Conservation (phyloP, 2,329 filamentous ascomycete species). For the Claviceps citrina region DNA sequence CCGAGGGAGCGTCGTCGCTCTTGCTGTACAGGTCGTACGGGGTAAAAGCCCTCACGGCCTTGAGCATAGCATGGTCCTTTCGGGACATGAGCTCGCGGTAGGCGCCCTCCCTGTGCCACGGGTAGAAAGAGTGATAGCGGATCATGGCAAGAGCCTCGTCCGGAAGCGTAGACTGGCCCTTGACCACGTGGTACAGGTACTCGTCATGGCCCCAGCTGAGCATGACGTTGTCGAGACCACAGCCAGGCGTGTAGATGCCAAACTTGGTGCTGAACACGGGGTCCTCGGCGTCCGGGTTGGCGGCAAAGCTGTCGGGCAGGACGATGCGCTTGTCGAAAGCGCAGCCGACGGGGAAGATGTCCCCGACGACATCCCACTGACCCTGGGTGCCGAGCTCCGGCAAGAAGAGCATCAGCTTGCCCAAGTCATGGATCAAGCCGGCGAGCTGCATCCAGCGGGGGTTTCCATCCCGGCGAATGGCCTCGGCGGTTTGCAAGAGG, state of each 20-base stretch:
- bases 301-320: slow-evolving; percentile 60
- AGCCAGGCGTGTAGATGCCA: slow-evolving; percentile 67
- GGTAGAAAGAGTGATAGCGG: slow-evolving; percentile 83
- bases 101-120: slow-evolving; percentile 72
- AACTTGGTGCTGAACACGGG: slow-evolving; percentile 58
- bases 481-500: slow-evolving; percentile 75
- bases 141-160: slow-evolving; percentile 82
- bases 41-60: slow-evolving; percentile 74
- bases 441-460: slow-evolving; percentile 70
- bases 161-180: slow-evolving; percentile 65
- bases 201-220: slow-evolving; percentile 83
- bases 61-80: slow-evolving; percentile 65
- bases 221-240: slow-evolving; percentile 77
- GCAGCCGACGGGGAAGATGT: slow-evolving; percentile 69
- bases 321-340: slow-evolving; percentile 63
- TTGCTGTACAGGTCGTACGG: slow-evolving; percentile 88
- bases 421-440: slow-evolving; percentile 64
- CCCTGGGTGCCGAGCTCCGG: slow-evolving; percentile 49
- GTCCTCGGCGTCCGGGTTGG: slow-evolving; percentile 60
- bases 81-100: slow-evolving; percentile 73
- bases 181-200: slow-evolving; percentile 75
- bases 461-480: slow-evolving; percentile 72
- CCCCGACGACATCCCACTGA: slow-evolving; percentile 87
- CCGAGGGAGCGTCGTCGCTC: slow-evolving; percentile 63
- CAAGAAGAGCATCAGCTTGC: slow-evolving; percentile 68